Conservation (phyloP, 176 grass and related monocot species). For the Tillandsia leiboldiana region DNA sequence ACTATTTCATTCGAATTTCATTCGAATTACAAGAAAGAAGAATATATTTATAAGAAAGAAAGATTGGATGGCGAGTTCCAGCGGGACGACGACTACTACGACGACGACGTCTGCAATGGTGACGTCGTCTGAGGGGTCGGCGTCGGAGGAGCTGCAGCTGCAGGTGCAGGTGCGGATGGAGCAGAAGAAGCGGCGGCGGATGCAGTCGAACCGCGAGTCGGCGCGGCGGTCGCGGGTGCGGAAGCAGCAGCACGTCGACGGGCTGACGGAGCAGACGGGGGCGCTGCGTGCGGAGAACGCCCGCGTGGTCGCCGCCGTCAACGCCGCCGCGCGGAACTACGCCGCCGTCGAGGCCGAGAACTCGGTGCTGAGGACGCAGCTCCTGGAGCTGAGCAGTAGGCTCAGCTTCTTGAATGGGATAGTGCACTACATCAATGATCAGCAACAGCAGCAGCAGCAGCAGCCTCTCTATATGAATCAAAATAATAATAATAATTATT, state of each 20-base stretch:
- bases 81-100: no score
- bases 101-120: no score
- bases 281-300: conserved; percentile 38
- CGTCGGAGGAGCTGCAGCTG: conserved; percentile 21
- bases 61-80: no score
- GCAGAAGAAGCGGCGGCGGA: conserved; percentile 54
- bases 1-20: no score
- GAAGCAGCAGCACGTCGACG: conserved; percentile 64
- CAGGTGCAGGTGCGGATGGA: conserved; percentile 14
- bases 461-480: no score
- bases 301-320: conserved; percentile 20
- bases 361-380: conserved; percentile 57
- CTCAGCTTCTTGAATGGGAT: conserved; percentile 49
- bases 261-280: conserved; percentile 43
- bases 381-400: conserved; percentile 48
- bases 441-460: no score
- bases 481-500: no score
- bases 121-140: no score
- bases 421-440: conserved; percentile 26
- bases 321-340: conserved; percentile 31
- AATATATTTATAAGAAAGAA: no score
- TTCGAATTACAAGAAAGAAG: no score
- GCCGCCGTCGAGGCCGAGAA: conserved; percentile 47
- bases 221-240: conserved; percentile 63
- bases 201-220: conserved; percentile 78